Base-by-base conservation (phyloP, 768 basidiomycete genomes). In the Kwoniella sp. region DNA sequence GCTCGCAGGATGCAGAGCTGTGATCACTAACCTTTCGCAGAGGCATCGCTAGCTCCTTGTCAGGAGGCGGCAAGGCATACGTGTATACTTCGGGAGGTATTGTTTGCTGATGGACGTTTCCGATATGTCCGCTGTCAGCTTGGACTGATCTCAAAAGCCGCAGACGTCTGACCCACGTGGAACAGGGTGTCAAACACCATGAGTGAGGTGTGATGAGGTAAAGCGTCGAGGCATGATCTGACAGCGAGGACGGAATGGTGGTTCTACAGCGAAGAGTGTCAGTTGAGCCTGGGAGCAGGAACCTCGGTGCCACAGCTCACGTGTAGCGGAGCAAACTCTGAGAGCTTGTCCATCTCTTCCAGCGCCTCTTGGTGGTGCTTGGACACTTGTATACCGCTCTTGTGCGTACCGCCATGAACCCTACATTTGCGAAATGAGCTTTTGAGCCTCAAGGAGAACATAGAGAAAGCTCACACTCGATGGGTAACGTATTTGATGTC, bases 141-240 rank as follows among this genome's bases (percentile, higher is more conserved):
- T 22, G 28, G 20, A 17, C 59, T 4, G n/a, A 20, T 20, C n/a
- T 54, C 8, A 30, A 25, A 25, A 34, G 8, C 20, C 9, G n/a
- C 15, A 22, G 38, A 2, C 1, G 28, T 29, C 2, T 25, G 29
- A 58, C 73, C 61, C 51, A 76, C 75, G 56, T 80, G 75, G 67
- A 81, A 82, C 4, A 90, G 85, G 0, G 92, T 91, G 79, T 96
- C 93, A 75, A 95, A 96, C 74, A 89, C 90, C 0, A 92, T 90
- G 55, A 94, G 85, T 0, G 90, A 90, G 30, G 83, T 84, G 22
- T 92, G 85, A 13, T 86, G 74, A 0, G 90, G 89, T 20, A 95
- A 83, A 0, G 82, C 82, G 3, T 84, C 76, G 20, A 90, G 83
- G 70, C 88, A 89, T 0, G 86, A 72, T 66, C 76, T 73, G 55